Percentiles rank a stretch among this genome's conserved stretches.
phyloP scores from a whole-genome alignment of 371 early-diverging fungal genomes.

The Circinella umbellata region DNA sequence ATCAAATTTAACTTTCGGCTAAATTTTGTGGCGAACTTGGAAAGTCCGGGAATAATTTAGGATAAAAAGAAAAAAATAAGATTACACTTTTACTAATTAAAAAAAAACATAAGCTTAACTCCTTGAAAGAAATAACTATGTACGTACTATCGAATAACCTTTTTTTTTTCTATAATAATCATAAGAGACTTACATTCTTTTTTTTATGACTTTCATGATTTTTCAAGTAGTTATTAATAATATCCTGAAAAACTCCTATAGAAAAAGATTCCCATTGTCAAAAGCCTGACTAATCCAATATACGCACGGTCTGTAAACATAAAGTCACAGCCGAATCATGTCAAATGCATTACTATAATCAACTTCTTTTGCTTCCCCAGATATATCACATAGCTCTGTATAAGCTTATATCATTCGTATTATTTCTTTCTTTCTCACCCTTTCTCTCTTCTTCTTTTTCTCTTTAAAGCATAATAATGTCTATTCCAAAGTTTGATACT shows the following conservation, averaged over 20 bases:
- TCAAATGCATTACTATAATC: neutral
- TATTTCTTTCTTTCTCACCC: neutral
- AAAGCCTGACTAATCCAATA: slow-evolving; percentile 1
- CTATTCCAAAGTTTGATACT: slow-evolving; percentile 17
- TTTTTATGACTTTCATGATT: neutral
- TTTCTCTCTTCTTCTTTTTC: slow-evolving; percentile 78
- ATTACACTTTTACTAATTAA: too few species aligned
- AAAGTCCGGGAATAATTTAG: too few species aligned
- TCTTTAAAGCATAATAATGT: slow-evolving; percentile 78
- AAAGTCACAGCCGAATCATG: neutral
- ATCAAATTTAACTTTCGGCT: too few species aligned
- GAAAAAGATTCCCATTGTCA: neutral
- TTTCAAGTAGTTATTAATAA: neutral
- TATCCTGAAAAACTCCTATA: neutral
- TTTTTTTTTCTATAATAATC: too few species aligned
- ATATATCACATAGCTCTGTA: slow-evolving; percentile 13
- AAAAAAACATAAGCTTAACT: too few species aligned
- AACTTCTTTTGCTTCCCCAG: slow-evolving; percentile 96
- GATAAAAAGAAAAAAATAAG: too few species aligned
- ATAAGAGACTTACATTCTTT: too few species aligned
- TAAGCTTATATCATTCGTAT: neutral
- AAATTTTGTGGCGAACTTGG: too few species aligned
- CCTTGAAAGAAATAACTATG: too few species aligned
- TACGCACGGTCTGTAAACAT: slow-evolving; percentile 1
- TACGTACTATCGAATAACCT: too few species aligned